Percentiles rank a stretch among this genome's conserved stretches.
Conservation (phyloP, 208 protist species). For the Crithidia acanthocephali region DNA sequence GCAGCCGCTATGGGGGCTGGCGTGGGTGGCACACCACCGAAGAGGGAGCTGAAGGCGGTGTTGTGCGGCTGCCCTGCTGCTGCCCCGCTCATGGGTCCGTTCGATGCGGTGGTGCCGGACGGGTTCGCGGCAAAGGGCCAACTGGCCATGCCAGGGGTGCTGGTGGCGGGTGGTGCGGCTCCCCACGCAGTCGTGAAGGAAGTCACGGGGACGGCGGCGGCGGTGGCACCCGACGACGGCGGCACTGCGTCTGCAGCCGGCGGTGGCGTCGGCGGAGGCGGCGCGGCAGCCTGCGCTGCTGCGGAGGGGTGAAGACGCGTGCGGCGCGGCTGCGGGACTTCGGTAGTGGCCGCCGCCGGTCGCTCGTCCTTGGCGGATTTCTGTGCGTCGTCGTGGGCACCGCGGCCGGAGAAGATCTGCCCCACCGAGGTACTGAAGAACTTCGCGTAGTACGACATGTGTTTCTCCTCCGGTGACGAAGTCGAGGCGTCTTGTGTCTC, state of each 20-base stretch:
- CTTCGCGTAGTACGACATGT: slow-evolving; percentile 68
- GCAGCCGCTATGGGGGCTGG: not conserved
- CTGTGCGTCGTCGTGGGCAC: slow-evolving; percentile 5
- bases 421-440: slow-evolving; percentile 68
- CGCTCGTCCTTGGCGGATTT: slow-evolving; percentile 3
- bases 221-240: not conserved
- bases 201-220: slow-evolving; percentile 26
- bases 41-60: slow-evolving; percentile 39
- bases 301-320: slow-evolving; percentile 38
- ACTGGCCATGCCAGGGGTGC: not conserved
- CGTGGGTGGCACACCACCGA: slow-evolving; percentile 7
- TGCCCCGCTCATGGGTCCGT: not conserved
- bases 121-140: slow-evolving; percentile 5
- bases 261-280: not conserved
- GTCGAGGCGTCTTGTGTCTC: not conserved
- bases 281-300: not conserved
- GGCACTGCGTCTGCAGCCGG: slow-evolving; percentile 10
- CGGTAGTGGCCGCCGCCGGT: not conserved
- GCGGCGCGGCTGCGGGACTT: slow-evolving; percentile 36
- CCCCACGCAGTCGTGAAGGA: slow-evolving; percentile 35
- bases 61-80: slow-evolving; percentile 23
- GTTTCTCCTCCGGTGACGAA: slow-evolving; percentile 17
- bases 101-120: not conserved
- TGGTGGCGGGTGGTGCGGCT: not conserved
- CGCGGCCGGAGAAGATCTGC: slow-evolving; percentile 44